Evolutionary conservation across 164 flowering plant species (phyloP), one percentile per base, ranked within the genome.

Genomic region (Macadamia integrifolia): DNA sequence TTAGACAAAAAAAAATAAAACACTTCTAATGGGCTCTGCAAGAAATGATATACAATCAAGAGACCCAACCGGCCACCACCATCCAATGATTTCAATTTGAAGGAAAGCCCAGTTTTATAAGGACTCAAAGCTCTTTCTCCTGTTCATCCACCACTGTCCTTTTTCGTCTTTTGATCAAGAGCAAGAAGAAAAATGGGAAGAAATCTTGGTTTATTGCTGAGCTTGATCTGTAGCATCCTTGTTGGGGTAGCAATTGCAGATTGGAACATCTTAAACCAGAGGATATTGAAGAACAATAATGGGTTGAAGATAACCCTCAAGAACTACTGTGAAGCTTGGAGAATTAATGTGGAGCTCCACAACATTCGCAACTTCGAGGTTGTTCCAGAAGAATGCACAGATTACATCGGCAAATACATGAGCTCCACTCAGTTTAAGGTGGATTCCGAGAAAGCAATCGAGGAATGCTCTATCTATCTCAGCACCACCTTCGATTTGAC

Each of bases 321-420:
- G 73, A 87, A 80, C 53, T 87, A 85, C 71, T 90, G 96, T 69
- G 96, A 90, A 82, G 80, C 89, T 46, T 90, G 93, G 90, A 85
- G 91, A 69, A 78, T 86, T 59, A 90, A 90, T 76, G 92, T 88
- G 12, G 93, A 90, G 84, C 78, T 90, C 0, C 75, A 90, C 87
- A 90, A 90, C 75, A 84, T 88, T 2, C 70, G 79, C 40, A 86
- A 61, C 8, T 88, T 82, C 57, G 82, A 79, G 1, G 85, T 87
- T 0, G 90, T 90, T 13, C 96, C 96, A 0, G 80, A 84, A 61
- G 96, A 90, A 71, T 90, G 96, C 66, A 76, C 74, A 1, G 76
- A 66, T 14, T 79, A 71, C 80, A 84, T 90, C 32, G 80, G 84
- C 1, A 87, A 85, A 62, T 90, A 90, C 82, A 83, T 88, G 88